Evolutionary conservation across 352 stramenopile species (phyloP), one percentile per base, ranked within the genome.

Genomic region (Pythium dissimile): DNA sequence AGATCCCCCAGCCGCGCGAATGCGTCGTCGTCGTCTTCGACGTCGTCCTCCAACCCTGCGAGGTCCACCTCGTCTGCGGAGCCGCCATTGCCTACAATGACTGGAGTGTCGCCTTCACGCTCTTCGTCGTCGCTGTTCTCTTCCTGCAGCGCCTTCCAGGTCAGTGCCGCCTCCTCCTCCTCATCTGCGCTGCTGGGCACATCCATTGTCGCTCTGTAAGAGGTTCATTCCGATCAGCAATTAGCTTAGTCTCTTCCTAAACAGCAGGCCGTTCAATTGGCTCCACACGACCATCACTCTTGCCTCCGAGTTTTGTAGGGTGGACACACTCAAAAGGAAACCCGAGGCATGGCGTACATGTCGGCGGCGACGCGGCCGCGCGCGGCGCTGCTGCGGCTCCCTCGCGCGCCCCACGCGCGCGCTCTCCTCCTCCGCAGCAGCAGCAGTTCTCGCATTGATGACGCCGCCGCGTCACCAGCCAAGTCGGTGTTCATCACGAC

Each of bases 401-500:
- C n/a, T 45, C 24, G 27, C 10, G n/a, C 15, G 6, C 7, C 13
- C 8, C 24, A 32, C 26, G 47, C 32, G 5, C 26, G 3, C 10
- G 23, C 10, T 5, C 24, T 21, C 28, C 23, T 15, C 35, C 34
- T 48, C 27, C 27, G 12, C 49, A 47, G 38, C 37, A 48, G 35
- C 16, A 57, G 26, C 49, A 48, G 34, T 23, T 48, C 35, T 6
- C 11, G 24, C 21, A 24, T 32, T 13, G 38, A 57, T n/a, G n/a
- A n/a, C n/a, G n/a, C n/a, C n/a, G n/a, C n/a, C n/a, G n/a, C 44
- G 18, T 7, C 23, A 28, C 21, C 12, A 28, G 16, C 5, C 26
- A 60, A 59, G 32, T 61, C 58, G 27, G 76, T 73, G 26, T 75
- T 84, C 27, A 80, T 99, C 51, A 99, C 95, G 49, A 99, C 97